Conservation (phyloP, 768 basidiomycete species). For the Tulasnella sp. region DNA sequence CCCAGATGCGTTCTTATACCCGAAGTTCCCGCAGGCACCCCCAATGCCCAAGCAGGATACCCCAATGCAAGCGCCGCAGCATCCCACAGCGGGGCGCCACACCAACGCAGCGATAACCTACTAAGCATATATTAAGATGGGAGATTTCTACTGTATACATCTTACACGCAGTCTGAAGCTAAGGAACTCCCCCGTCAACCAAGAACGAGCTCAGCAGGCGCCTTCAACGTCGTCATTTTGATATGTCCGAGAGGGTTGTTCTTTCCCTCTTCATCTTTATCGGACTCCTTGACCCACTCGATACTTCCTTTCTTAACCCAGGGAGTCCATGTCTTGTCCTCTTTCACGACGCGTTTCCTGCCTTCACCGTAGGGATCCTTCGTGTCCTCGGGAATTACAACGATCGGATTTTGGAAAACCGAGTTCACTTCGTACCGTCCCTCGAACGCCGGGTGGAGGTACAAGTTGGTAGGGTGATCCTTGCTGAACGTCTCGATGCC, state of each 20-base stretch:
- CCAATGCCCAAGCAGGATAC: no score
- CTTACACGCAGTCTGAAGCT: no score
- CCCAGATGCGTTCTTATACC: background rate
- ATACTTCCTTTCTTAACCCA: background rate
- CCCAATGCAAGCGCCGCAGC: background rate
- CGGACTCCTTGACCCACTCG: background rate
- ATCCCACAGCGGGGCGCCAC: background rate
- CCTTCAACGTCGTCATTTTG: background rate
- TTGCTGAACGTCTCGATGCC: background rate
- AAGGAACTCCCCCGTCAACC: background rate
- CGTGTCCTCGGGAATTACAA: background rate
- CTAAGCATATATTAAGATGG: background rate
- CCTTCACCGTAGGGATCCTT: constrained; percentile 4
- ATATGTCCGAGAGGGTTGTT: background rate
- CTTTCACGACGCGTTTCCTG: background rate
- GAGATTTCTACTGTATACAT: background rate
- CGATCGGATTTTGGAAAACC: background rate
- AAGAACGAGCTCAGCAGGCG: background rate
- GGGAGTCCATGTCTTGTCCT: background rate
- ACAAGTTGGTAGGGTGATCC: background rate
- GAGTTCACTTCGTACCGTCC: background rate
- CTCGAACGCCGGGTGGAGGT: background rate
- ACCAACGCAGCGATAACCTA: background rate
- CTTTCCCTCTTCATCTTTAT: background rate
- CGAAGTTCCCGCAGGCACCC: background rate